Evolutionary conservation across 177 flowering plant species (phyloP).

Genomic region (Viscum album): DNA sequence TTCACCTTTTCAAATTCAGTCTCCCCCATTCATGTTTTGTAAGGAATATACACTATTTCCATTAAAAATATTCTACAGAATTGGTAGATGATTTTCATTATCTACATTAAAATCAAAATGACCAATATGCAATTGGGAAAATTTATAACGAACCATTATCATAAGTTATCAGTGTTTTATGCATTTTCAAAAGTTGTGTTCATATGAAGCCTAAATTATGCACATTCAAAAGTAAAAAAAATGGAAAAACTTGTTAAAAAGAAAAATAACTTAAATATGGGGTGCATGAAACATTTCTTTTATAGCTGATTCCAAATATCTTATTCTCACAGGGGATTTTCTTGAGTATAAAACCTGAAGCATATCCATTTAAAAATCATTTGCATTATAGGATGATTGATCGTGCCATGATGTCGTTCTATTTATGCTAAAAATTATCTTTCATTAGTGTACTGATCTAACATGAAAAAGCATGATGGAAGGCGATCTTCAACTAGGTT

Average conservation of each 20-base stretch:
- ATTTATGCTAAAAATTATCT: too few relatives aligned
- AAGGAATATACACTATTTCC: conserved; percentile 83
- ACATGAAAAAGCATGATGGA: too few relatives aligned
- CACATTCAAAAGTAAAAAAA: neutral
- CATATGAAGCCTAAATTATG: neutral
- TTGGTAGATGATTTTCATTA: conserved; percentile 59
- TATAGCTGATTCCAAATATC: conserved; percentile 84
- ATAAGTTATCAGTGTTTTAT: too few relatives aligned
- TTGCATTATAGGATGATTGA: too few relatives aligned
- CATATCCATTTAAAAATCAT: too few relatives aligned
- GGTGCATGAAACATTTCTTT: conserved; percentile 99
- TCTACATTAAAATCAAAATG: conserved; percentile 22
- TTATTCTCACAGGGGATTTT: conserved; percentile 54
- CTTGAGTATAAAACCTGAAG: conserved; percentile 40
- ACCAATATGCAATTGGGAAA: too few relatives aligned
- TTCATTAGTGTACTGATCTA: too few relatives aligned
- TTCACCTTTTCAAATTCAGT: conserved; percentile 82
- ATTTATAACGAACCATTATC: too few relatives aligned
- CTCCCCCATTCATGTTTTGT: conserved; percentile 84
- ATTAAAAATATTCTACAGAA: conserved; percentile 73
- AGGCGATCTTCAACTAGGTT: too few relatives aligned
- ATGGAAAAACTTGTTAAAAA: neutral
- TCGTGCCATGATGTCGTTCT: too few relatives aligned
- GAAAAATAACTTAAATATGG: conserved; percentile 69
- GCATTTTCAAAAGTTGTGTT: too few relatives aligned